A percentile compares a stretch with the other conserved stretches of the same genome.
phyloP scores from a whole-genome alignment of 106 monocot species.

The Gastrodia elata region DNA sequence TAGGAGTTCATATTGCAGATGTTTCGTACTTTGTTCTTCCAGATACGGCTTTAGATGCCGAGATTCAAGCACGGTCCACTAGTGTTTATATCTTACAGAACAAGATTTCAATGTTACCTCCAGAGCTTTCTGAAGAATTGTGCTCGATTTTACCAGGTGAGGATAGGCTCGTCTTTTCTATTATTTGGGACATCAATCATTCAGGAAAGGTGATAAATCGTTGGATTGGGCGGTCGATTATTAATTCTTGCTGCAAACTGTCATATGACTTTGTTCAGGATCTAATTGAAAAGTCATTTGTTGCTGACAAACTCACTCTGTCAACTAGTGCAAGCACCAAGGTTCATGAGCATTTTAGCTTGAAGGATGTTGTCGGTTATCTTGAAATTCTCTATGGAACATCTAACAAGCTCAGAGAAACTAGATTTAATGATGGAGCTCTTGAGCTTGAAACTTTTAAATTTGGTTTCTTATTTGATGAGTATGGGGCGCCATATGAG shows the following conservation, averaged over 20 bases:
- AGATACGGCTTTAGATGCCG: slow-evolving; percentile 58
- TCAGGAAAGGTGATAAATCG: slow-evolving; percentile 54
- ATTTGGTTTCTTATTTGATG: slow-evolving; percentile 67
- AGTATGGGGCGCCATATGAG: slow-evolving; percentile 65
- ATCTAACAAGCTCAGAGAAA: slow-evolving; percentile 54
- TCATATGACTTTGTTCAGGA: slow-evolving; percentile 84
- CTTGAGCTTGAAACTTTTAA: slow-evolving; percentile 63
- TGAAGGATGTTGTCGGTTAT: slow-evolving; percentile 44
- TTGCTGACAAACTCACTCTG: slow-evolving; percentile 1
- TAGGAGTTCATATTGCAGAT: slow-evolving; percentile 92
- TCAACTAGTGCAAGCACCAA: slow-evolving; percentile 21
- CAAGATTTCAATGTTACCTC: slow-evolving; percentile 72
- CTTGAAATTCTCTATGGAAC: slow-evolving; percentile 51
- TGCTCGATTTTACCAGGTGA: slow-evolving; percentile 68
- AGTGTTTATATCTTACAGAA: slow-evolving; percentile 70
- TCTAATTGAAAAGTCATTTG: slow-evolving; percentile 44
- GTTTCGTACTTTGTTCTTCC: slow-evolving; percentile 80
- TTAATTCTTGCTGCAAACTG: slow-evolving; percentile 77
- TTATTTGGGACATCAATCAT: slow-evolving; percentile 67
- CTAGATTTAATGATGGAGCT: slow-evolving; percentile 71
- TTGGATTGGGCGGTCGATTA: slow-evolving; percentile 80
- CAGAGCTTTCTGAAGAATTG: slow-evolving; percentile 46
- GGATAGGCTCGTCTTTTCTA: slow-evolving; percentile 70
- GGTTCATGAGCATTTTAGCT: slow-evolving; percentile 36
- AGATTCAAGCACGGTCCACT: slow-evolving; percentile 70